Evolutionary conservation across 2,329 filamentous ascomycete species (phyloP).

Genomic region (Curvularia eragrostidis): DNA sequence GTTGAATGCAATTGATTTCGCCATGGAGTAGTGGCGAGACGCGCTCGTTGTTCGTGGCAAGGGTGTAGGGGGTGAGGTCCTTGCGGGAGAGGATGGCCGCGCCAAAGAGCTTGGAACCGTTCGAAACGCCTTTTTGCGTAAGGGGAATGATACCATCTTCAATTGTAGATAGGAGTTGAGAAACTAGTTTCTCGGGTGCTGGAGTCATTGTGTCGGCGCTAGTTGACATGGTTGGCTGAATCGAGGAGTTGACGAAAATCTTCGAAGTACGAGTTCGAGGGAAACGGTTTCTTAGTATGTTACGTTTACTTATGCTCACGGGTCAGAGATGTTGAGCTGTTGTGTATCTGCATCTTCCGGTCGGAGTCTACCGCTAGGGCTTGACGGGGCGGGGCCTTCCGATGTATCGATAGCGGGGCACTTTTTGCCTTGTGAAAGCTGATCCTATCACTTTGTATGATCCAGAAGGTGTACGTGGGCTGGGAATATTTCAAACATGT

Average conservation of each 20-base stretch:
- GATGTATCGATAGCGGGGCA: constrained; percentile 7
- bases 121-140: constrained; percentile 58
- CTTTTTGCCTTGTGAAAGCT: background rate
- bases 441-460: background rate
- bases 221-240: constrained; percentile 9
- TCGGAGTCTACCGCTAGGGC: constrained; percentile 11
- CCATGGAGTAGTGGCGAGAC: constrained; percentile 64
- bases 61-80: constrained; percentile 54
- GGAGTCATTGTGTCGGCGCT: background rate
- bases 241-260: background rate
- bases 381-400: constrained; percentile 7
- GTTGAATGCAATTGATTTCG: constrained; percentile 67
- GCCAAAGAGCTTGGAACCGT: constrained; percentile 64
- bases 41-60: constrained; percentile 64
- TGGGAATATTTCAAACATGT: background rate
- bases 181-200: constrained; percentile 7
- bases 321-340: background rate
- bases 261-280: background rate
- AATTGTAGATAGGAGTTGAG: constrained; percentile 18
- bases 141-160: constrained; percentile 60
- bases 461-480: background rate
- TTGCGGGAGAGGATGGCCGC: constrained; percentile 60
- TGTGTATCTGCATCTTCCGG: background rate
- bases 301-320: background rate
- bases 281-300: background rate